Evolutionary conservation across 177 flowering plant genomes (phyloP).

Genomic region (Vitis hybrid): DNA sequence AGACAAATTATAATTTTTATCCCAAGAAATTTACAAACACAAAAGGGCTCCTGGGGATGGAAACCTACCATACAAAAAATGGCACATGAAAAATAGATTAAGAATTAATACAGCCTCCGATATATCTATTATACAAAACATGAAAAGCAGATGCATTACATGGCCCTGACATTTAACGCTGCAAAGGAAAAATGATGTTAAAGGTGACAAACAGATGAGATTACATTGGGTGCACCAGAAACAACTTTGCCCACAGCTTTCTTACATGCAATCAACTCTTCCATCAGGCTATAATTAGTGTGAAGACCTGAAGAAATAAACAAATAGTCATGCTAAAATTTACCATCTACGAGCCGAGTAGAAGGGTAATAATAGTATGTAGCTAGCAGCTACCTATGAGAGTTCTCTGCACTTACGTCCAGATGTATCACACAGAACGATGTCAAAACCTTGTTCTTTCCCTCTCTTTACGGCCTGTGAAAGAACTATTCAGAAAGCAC

Average conservation of each 20-base stretch:
- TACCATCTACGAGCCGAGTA: conserved; percentile 4
- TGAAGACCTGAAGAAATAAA: conserved; percentile 67
- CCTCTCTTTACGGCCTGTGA: conserved; percentile 94
- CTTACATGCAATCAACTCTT: conserved; percentile 90
- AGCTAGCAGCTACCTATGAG: neutral
- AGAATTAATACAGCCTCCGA: neutral
- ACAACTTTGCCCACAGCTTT: conserved; percentile 78
- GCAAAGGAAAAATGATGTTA: neutral
- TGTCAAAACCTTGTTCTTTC: conserved; percentile 77
- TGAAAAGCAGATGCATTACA: neutral
- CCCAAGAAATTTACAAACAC: neutral
- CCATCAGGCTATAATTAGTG: conserved; percentile 93
- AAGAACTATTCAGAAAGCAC: conserved; percentile 77
- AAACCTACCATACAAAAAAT: neutral
- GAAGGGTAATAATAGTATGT: neutral
- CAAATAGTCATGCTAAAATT: neutral
- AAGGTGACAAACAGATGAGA: conserved; percentile 12
- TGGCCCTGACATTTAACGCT: neutral
- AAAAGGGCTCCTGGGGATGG: too few species aligned
- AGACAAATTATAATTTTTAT: neutral
- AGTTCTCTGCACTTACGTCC: conserved; percentile 68
- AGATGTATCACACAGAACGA: conserved; percentile 93
- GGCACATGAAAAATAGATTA: neutral
- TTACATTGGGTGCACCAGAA: conserved; percentile 88
- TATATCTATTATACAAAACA: neutral